A percentile compares a stretch with the other conserved stretches of the same genome.
Conservation (phyloP, 2,329 filamentous ascomycete genomes). For the Beauveria bassiana region DNA sequence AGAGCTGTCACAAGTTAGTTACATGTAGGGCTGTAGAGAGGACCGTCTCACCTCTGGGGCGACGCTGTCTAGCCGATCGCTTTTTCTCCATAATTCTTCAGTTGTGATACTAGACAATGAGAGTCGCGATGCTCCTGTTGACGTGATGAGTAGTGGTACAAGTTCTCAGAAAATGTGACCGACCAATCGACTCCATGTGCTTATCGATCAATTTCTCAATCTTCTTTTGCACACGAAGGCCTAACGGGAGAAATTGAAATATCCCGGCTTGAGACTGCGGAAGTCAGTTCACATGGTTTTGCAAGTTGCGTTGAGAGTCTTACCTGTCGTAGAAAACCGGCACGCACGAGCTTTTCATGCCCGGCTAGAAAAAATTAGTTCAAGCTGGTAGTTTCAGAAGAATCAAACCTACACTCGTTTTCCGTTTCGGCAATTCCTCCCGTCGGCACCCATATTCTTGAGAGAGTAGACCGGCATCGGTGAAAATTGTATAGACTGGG, state of each 20-base stretch:
- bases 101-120: conserved; percentile 81
- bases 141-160: neutral
- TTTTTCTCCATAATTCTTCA: conserved; percentile 73
- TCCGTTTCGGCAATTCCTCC: conserved; percentile 55
- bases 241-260: conserved; percentile 86
- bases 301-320: conserved; percentile 15
- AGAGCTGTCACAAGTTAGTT: conserved; percentile 50
- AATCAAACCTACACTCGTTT: conserved; percentile 39
- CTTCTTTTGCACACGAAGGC: conserved; percentile 80
- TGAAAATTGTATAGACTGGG: conserved; percentile 24
- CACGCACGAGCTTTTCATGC: conserved; percentile 59
- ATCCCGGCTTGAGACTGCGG: conserved; percentile 73
- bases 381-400: no score
- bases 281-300: neutral
- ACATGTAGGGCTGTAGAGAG: neutral
- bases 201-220: conserved; percentile 78
- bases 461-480: conserved; percentile 39
- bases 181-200: conserved; percentile 73
- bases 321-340: conserved; percentile 68
- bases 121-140: conserved; percentile 65
- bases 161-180: conserved; percentile 11
- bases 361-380: conserved; percentile 39
- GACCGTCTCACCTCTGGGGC: conserved; percentile 56
- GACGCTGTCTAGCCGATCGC: conserved; percentile 68
- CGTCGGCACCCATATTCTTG: conserved; percentile 72